Conservation (phyloP, 2,329 filamentous ascomycete species). For the Pseudogymnoascus sp. region DNA sequence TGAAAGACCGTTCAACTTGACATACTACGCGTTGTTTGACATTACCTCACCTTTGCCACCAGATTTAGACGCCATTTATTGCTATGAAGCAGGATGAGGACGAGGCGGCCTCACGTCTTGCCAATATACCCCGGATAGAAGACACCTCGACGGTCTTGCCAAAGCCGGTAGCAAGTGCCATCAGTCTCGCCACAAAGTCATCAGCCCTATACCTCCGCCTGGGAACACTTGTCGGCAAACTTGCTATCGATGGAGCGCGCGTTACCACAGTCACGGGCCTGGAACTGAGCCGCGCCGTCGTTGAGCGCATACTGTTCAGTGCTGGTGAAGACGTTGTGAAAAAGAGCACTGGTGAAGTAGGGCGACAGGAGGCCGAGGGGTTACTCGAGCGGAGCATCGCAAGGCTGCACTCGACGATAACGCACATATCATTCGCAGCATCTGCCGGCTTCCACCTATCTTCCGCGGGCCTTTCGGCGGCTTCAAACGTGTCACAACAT, state of each 20-base stretch:
- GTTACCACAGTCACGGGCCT: slow-evolving; percentile 32
- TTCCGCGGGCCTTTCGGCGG: slow-evolving; percentile 45
- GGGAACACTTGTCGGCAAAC: slow-evolving; percentile 30
- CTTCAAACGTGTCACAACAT: slow-evolving; percentile 50
- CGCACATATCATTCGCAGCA: slow-evolving; percentile 53
- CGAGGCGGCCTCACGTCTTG: slow-evolving; percentile 12
- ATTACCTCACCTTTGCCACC: neutral
- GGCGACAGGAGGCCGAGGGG: slow-evolving; percentile 46
- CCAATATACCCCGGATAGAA: neutral
- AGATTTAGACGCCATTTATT: neutral
- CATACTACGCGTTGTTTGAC: neutral
- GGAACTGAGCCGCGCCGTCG: slow-evolving; percentile 31
- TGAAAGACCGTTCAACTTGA: neutral
- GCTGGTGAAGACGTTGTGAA: slow-evolving; percentile 31
- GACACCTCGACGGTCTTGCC: slow-evolving; percentile 47
- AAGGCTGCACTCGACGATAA: slow-evolving; percentile 49
- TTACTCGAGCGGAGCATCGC: slow-evolving; percentile 51
- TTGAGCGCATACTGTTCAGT: slow-evolving; percentile 31
- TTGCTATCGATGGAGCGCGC: slow-evolving; percentile 31
- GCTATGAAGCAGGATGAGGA: slow-evolving; percentile 24
- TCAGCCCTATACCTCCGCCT: slow-evolving; percentile 43
- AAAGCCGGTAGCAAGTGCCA: slow-evolving; percentile 46
- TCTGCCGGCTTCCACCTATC: slow-evolving; percentile 54
- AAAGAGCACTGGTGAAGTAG: slow-evolving; percentile 34
- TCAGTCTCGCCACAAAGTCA: slow-evolving; percentile 54